Base-by-base conservation (phyloP, 176 grass and related monocot species). In the Avena eriantha region DNA sequence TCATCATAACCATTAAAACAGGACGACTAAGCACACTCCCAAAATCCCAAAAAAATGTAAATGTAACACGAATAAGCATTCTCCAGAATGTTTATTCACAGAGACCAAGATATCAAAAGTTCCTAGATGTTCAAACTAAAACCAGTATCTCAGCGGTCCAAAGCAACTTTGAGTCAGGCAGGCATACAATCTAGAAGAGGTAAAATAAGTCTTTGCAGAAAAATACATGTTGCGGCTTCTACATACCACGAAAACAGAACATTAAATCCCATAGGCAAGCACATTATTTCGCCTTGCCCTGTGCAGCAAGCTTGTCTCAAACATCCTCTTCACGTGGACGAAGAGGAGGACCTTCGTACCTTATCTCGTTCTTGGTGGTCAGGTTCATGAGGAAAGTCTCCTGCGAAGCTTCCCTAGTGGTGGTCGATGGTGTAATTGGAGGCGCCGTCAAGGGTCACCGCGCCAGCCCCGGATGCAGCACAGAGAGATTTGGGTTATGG, bases 301-400 rank as follows among this genome's bases (percentile, higher is more conserved):
- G 86, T 31, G 85, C 83, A 5, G 93, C 90, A 4, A 91, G 90
- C 81, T 90, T 98, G 45, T 90, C 84, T 43, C 87, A 87, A 45
- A 96, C 97, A 66, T 89, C 80, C 82, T 98, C 92, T 86, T 98
- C 93, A 29, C 1, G 29, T 1, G 29, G 29, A 29, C 29, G 29
- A 29, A 29, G 29, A 29, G 29, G 29, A 29, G 29, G 29, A 29
- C 29, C 29, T 29, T 1, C 1, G 29, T 29, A 29, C 29, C 29
- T 29, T 29, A 29, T 29, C 29, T 29, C 29, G 29, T 29, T 29
- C 29, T 29, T 29, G 29, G 29, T 29, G 29, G 29, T 29, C 29
- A 29, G 1, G 29, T 29, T 29, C 29, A 1, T 29, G 29, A 29
- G 0, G 29, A 29, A 29, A 29, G 29, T 29, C 0, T 1, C 29